Conservation (phyloP, 1,139 yeast genomes). For the Casaregolazyma lundiana region DNA sequence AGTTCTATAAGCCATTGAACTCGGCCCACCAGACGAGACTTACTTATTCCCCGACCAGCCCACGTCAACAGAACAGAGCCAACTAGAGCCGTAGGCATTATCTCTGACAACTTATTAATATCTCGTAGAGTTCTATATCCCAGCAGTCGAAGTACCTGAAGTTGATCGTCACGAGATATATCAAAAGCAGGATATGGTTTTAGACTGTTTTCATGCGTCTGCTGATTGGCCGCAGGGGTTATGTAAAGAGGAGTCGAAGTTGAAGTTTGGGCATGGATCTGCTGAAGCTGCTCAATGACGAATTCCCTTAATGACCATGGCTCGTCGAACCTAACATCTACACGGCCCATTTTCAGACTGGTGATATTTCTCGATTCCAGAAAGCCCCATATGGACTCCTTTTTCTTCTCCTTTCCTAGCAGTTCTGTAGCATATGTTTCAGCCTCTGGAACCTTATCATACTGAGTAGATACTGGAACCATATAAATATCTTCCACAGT, state of each 20-base stretch:
- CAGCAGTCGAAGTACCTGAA: slow-evolving; percentile 33
- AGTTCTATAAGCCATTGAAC: slow-evolving; percentile 36
- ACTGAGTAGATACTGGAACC: slow-evolving; percentile 58
- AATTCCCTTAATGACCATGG: slow-evolving; percentile 39
- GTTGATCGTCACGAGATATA: slow-evolving; percentile 21
- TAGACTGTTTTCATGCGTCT: too few species aligned
- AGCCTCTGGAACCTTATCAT: slow-evolving; percentile 64
- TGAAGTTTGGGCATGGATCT: slow-evolving; percentile 17
- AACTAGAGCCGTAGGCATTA: slow-evolving; percentile 43
- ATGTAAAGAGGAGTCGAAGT: slow-evolving; percentile 10
- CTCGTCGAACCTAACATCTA: slow-evolving; percentile 39
- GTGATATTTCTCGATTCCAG: slow-evolving; percentile 35
- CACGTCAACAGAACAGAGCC: slow-evolving; percentile 40
- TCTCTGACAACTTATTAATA: slow-evolving; percentile 39
- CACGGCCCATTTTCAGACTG: slow-evolving; percentile 38
- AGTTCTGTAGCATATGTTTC: slow-evolving; percentile 59
- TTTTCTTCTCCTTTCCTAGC: slow-evolving; percentile 54
- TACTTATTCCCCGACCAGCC: slow-evolving; percentile 36
- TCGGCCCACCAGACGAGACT: slow-evolving; percentile 32
- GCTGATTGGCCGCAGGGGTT: slow-evolving; percentile 2
- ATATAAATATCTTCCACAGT: slow-evolving; percentile 44
- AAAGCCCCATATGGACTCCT: slow-evolving; percentile 36
- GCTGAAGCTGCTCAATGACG: slow-evolving; percentile 31
- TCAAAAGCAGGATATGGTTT: slow-evolving; percentile 10
- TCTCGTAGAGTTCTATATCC: slow-evolving; percentile 40